A percentile compares a stretch with the other conserved stretches of the same genome.
These are phyloP conservation scores for Candida chauliodis DNA, from an alignment of 805 yeast genomes.

Conservation along the genomic window DNA sequence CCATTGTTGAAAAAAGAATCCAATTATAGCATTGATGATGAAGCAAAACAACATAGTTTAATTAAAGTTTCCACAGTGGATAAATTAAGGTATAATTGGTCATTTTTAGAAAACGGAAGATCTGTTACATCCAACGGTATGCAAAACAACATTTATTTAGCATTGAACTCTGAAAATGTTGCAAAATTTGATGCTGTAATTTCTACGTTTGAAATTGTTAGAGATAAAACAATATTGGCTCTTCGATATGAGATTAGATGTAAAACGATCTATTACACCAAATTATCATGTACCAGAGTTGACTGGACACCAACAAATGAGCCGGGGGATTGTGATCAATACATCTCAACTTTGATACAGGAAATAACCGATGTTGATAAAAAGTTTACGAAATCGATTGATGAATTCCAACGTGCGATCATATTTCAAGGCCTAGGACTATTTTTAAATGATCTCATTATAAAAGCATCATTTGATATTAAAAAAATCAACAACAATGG, in stretches of 20 bases:
- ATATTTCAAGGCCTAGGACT: conserved; percentile 46
- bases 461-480: conserved; percentile 50
- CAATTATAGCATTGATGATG: conserved; percentile 21
- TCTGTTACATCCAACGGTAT: conserved; percentile 11
- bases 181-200: conserved; percentile 36
- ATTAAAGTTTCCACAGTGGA: conserved; percentile 25
- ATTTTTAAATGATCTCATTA: conserved; percentile 49
- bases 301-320: conserved; percentile 51
- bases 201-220: conserved; percentile 29
- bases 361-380: conserved; percentile 46
- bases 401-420: conserved; percentile 27
- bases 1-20: conserved; percentile 48
- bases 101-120: conserved; percentile 39
- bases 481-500: conserved; percentile 55
- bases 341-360: conserved; percentile 48
- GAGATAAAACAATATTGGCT: conserved; percentile 39
- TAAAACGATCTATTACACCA: conserved; percentile 49
- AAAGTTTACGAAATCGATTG: conserved; percentile 31
- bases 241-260: conserved; percentile 57
- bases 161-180: conserved; percentile 28
- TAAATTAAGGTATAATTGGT: conserved; percentile 37
- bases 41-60: conserved; percentile 12
- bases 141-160: conserved; percentile 27
- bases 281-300: conserved; percentile 44
- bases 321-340: conserved; percentile 58